Evolutionary conservation across 1,284 basidiomycete species (phyloP), one percentile per base, ranked within the genome.

Genomic region (Schizophyllum commune): DNA sequence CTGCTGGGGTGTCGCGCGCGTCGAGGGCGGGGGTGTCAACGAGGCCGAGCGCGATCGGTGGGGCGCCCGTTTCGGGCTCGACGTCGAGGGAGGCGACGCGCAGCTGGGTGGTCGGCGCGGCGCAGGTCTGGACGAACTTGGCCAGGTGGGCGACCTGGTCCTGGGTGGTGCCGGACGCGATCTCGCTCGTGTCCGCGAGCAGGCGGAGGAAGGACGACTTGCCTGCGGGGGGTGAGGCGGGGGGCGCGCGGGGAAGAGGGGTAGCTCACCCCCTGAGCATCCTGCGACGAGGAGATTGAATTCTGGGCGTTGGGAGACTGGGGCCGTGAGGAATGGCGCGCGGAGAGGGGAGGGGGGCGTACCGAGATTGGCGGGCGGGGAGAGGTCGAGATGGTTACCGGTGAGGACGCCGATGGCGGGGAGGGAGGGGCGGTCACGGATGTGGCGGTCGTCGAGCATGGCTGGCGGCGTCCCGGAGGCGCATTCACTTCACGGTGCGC

Each of bases 121-220:
- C 82, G 74, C 74, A 87, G 61, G 84, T 85, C 69, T 89, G 88
- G 19, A 89, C 84, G 74, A 90, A 91, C 73, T 86, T 87, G 63
- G 88, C 87, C 67, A 91, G 81, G 68, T 83, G 83, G 58, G 82
- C 79, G 65, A 89, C 83, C 76, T 91, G 88, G 68, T 89, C 88
- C 69, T 81, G 82, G 60, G 80, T 77, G 61, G 82, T 80, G 17
- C 76, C 72, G 34, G 77, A 74, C 22, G 86, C 80, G 67, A 89
- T 77, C 69, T 79, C 76, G 76, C 81, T 82, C 66, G 89, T 89
- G 75, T 91, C 89, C 72, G 91, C 81, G 66, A 91, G 77, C 65
- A 89, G 86, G 65, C 86, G 83, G 68, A 92, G 83, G 68, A 92
- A 88, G 63, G 88, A 86, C 33, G 90, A 89, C 80, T 92, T 92